Percentiles rank a stretch among this genome's conserved stretches.
These are phyloP conservation scores for Sarocladiaceae sp. DNA, from an alignment of 2,329 filamentous ascomycete genomes.

Conservation along the genomic window DNA sequence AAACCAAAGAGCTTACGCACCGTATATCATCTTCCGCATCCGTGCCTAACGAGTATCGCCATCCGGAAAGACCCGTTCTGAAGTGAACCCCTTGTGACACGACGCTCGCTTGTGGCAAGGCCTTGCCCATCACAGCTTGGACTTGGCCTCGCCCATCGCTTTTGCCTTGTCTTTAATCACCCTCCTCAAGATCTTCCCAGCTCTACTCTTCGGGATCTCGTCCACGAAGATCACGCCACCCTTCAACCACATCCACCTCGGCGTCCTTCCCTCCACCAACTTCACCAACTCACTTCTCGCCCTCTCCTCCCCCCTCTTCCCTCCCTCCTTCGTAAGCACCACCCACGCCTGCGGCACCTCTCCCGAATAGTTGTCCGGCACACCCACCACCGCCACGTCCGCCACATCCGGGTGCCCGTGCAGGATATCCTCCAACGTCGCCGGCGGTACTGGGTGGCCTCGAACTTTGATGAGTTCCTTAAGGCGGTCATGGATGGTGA, in stretches of 20 bases:
- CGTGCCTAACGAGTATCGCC: too few relatives aligned
- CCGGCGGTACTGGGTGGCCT: constrained; percentile 69
- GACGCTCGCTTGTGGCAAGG: too few relatives aligned
- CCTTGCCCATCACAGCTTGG: too few relatives aligned
- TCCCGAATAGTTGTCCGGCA: constrained; percentile 48
- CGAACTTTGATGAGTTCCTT: constrained; percentile 75
- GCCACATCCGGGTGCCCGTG: constrained; percentile 63
- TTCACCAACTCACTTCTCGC: constrained; percentile 42
- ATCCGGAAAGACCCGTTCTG: too few relatives aligned
- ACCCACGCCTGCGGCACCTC: constrained; percentile 58
- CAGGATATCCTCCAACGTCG: constrained; percentile 67
- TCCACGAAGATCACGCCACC: constrained; percentile 56
- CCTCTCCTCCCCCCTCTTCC: constrained; percentile 46
- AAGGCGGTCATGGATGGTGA: constrained; percentile 84
- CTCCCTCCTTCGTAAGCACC: constrained; percentile 34
- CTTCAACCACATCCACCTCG: constrained; percentile 59
- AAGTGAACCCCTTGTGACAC: too few relatives aligned
- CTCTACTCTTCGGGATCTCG: constrained; percentile 62
- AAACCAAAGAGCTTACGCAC: too few relatives aligned
- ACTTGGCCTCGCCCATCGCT: constrained; percentile 29
- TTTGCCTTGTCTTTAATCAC: constrained; percentile 42
- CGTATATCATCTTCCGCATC: not conserved
- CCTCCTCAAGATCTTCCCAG: constrained; percentile 63
- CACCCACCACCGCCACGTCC: constrained; percentile 67
- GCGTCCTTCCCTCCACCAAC: constrained; percentile 58